Evolutionary conservation across 768 basidiomycete species (phyloP), one percentile per base, ranked within the genome.

Genomic region (Lactifluus pinguis): DNA sequence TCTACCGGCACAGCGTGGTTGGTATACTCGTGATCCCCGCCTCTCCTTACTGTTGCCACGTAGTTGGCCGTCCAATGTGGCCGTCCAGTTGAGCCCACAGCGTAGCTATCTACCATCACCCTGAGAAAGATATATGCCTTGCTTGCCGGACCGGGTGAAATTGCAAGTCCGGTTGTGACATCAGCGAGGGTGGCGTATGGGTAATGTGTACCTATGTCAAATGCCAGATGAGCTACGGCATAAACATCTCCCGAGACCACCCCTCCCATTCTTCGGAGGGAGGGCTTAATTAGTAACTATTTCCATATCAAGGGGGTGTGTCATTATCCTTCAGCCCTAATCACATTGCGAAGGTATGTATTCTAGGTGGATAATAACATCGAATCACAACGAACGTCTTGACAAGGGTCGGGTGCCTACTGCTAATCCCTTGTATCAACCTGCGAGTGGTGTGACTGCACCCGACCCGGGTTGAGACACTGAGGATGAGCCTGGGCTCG

Each of bases 381-480:
- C 25, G 51, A 62, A 56, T 39, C 47, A 62, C 57, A 58, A 32
- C 44, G 55, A 36, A 53, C 48, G 39, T 44, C 42, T 48, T 32
- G 47, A 36, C 53, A 50, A 44, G 11, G 47, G 59, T 38, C 47
- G 25, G 8, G 50, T 52, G 15, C 60, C 38, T 52, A 36, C 9
- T 8, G 10, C 54, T 30, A n/a, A 25, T 10, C 7, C n/a, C 4
- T 14, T 10, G 8, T 49, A 34, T 47, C 36, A 62, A 34, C 17
- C 21, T 6, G 61, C n/a, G 30, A 58, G 61, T 5, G 83, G 80
- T 7, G 80, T 83, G 29, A 72, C 73, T 17, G 76, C 71, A 21
- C 83, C 83, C 44, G 83, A 81, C 56, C 71, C 69, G 29, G 78
- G 68, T 44, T 71, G 72, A 7, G 77, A 78, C 6, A 67, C 48